phyloP scores from a whole-genome alignment of 306 rosid species.

The Erythrophleum fordii region DNA sequence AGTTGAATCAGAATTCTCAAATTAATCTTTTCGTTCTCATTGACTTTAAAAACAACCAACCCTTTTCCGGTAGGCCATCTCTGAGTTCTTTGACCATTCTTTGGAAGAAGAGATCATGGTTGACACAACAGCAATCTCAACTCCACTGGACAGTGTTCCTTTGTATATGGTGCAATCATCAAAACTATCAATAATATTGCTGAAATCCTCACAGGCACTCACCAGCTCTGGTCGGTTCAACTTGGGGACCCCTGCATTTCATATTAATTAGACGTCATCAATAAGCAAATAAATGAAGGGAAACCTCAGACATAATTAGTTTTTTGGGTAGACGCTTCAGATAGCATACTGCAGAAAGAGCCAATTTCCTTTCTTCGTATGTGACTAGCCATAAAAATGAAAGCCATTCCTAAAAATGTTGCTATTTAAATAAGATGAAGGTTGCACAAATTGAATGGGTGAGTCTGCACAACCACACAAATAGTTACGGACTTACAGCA shows the following conservation, averaged over 20 bases:
- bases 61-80: conserved; percentile 72
- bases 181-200: conserved; percentile 74
- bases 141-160: conserved; percentile 96
- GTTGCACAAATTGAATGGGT: neutral
- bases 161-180: conserved; percentile 73
- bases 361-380: conserved; percentile 6
- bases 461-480: neutral
- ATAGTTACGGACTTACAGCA: neutral
- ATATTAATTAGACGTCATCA: conserved; percentile 7
- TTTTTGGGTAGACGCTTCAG: neutral
- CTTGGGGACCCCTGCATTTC: conserved; percentile 84
- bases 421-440: neutral
- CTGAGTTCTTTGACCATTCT: conserved; percentile 81
- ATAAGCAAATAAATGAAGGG: conserved; percentile 6
- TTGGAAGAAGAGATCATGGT: conserved; percentile 56
- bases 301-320: conserved; percentile 5
- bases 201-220: conserved; percentile 98
- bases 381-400: conserved; percentile 1
- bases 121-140: conserved; percentile 93
- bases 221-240: conserved; percentile 81
- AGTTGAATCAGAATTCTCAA: conserved; percentile 2
- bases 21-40: conserved; percentile 8
- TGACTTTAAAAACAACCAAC: conserved; percentile 46
- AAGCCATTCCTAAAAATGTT: neutral
- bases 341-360: conserved; percentile 7